Evolutionary conservation across 441 rosid species (phyloP).

Genomic region (Eruca vesicaria): DNA sequence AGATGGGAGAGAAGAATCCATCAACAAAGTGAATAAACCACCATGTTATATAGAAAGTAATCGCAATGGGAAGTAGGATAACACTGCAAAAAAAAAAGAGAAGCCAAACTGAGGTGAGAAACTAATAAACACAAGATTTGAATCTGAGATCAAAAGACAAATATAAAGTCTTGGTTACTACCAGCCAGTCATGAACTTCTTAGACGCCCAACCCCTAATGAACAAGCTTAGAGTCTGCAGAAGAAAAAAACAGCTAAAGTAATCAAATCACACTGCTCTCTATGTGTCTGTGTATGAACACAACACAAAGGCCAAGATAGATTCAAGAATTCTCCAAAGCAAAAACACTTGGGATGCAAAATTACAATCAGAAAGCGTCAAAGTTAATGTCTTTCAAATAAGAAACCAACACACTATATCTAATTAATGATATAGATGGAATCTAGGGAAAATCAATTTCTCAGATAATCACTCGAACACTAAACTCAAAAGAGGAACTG

Average conservation of each 20-base stretch:
- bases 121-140: conserved; percentile 22
- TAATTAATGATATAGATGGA: not conserved
- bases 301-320: not conserved
- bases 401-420: not conserved
- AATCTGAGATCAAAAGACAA: conserved; percentile 4
- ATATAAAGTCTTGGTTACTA: conserved; percentile 41
- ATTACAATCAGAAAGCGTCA: not conserved
- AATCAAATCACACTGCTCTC: not conserved
- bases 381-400: not conserved
- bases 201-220: conserved; percentile 91
- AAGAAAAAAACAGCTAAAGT: conserved; percentile 13
- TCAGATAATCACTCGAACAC: conserved; percentile 14
- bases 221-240: conserved; percentile 87
- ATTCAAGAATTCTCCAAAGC: not conserved
- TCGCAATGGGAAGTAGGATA: conserved; percentile 90
- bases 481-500: not conserved
- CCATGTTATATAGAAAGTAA: conserved; percentile 95
- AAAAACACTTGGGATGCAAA: conserved; percentile 8
- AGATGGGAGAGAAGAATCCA: conserved; percentile 93
- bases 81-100: conserved; percentile 59
- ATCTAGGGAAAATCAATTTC: conserved; percentile 23
- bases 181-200: conserved; percentile 99
- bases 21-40: conserved; percentile 96
- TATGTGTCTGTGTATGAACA: not conserved
- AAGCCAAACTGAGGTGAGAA: conserved; percentile 2